Conservation (phyloP, 768 basidiomycete genomes). For the Lanmaoa pseudosensibilis region DNA sequence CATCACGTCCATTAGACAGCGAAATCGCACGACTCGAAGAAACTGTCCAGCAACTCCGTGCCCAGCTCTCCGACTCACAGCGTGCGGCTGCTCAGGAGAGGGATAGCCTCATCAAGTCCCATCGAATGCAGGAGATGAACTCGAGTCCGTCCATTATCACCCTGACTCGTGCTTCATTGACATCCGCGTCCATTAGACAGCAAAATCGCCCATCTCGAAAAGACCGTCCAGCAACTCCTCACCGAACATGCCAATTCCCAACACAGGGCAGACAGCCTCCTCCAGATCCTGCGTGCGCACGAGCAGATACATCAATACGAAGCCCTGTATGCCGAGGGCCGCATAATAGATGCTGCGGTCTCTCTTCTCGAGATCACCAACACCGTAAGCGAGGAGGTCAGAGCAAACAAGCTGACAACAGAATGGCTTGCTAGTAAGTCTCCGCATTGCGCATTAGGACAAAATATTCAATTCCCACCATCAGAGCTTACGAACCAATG, state of each 20-base stretch:
- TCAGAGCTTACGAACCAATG: too few relatives aligned
- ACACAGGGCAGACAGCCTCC: background rate
- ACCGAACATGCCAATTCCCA: background rate
- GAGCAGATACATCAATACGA: slow-evolving; percentile 4
- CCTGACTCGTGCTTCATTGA: too few relatives aligned
- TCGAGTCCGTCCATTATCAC: background rate
- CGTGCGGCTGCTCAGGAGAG: background rate
- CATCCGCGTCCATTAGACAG: background rate
- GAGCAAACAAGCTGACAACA: too few relatives aligned
- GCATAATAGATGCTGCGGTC: too few relatives aligned
- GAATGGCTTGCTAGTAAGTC: too few relatives aligned
- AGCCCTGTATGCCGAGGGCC: slow-evolving; percentile 1
- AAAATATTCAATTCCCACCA: too few relatives aligned
- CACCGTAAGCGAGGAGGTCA: too few relatives aligned
- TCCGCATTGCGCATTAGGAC: too few relatives aligned
- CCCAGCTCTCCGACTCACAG: background rate
- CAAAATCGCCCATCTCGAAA: background rate
- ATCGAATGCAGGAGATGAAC: too few relatives aligned
- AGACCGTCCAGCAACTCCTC: background rate
- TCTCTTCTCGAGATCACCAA: too few relatives aligned
- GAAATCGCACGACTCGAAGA: too few relatives aligned
- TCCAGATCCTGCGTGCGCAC: background rate
- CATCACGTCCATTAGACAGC: background rate
- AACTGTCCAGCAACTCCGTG: too few relatives aligned
- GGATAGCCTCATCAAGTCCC: background rate